Conservation (phyloP, 805 yeast species). For the Zygoascus tannicola region DNA sequence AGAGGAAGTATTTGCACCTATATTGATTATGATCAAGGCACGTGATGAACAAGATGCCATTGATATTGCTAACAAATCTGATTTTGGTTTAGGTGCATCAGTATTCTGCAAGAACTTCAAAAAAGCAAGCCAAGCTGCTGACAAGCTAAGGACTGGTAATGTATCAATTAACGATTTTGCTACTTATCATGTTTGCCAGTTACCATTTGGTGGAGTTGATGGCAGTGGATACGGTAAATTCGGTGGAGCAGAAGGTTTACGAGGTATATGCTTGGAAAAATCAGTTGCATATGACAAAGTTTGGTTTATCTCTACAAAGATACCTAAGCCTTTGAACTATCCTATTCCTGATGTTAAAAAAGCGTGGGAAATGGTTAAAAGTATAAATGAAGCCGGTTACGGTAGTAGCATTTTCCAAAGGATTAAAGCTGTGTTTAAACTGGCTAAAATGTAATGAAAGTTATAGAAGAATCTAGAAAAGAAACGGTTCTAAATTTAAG, state of each 20-base stretch:
- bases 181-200: constrained; percentile 86
- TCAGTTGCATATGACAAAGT: constrained; percentile 79
- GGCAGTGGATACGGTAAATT: constrained; percentile 96
- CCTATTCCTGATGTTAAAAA: constrained; percentile 72
- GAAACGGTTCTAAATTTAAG: too few relatives aligned
- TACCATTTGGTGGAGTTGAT: constrained; percentile 92
- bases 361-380: constrained; percentile 83
- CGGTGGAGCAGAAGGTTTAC: constrained; percentile 95
- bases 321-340: constrained; percentile 85
- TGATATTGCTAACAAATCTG: constrained; percentile 69
- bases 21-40: constrained; percentile 72
- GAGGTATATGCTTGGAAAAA: constrained; percentile 81
- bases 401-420: constrained; percentile 51
- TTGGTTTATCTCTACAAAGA: constrained; percentile 55
- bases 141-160: constrained; percentile 67
- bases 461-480: too few relatives aligned
- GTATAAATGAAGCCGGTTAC: constrained; percentile 78
- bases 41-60: constrained; percentile 57
- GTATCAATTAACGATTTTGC: constrained; percentile 98
- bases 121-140: constrained; percentile 54
- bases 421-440: constrained; percentile 13
- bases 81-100: constrained; percentile 86
- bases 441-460: constrained; percentile 11
- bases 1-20: constrained; percentile 92
- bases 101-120: constrained; percentile 63